Percentiles rank a stretch among this genome's conserved stretches.
These are phyloP conservation scores for Meira nashicola DNA, from an alignment of 1,284 basidiomycete species.

Conservation along the genomic window DNA sequence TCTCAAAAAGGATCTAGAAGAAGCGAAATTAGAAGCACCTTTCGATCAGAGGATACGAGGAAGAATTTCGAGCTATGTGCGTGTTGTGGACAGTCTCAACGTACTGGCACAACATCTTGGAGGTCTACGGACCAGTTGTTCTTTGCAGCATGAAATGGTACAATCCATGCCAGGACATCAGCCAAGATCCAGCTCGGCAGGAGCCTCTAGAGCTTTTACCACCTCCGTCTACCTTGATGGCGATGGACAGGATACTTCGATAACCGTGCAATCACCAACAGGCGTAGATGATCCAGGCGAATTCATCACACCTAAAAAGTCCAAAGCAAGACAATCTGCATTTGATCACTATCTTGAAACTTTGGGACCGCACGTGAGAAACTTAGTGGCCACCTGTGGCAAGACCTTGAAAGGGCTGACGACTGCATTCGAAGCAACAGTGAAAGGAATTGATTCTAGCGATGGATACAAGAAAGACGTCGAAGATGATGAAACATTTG, in stretches of 20 bases:
- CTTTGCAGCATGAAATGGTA: constrained; percentile 44
- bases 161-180: constrained; percentile 13
- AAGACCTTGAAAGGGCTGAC: constrained; percentile 28
- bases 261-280: neutral
- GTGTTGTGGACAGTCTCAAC: constrained; percentile 40
- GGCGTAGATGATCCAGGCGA: constrained; percentile 9
- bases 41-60: constrained; percentile 41
- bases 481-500: constrained; percentile 19
- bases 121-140: constrained; percentile 42
- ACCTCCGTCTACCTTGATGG: too few relatives aligned
- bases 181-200: neutral
- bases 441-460: neutral
- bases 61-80: constrained; percentile 27
- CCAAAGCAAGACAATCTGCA: constrained; percentile 11
- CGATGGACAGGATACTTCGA: neutral
- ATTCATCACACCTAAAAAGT: neutral
- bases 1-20: constrained; percentile 41
- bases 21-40: constrained; percentile 40
- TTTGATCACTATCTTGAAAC: constrained; percentile 38
- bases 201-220: too few relatives aligned
- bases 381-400: constrained; percentile 37
- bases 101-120: constrained; percentile 43
- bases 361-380: constrained; percentile 48
- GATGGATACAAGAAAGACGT: neutral
- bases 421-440: constrained; percentile 20